Percentiles rank a stretch among this genome's conserved stretches.
Evolutionary conservation across 164 flowering plant species (phyloP).

Genomic region (Umbilicus rupestris): DNA sequence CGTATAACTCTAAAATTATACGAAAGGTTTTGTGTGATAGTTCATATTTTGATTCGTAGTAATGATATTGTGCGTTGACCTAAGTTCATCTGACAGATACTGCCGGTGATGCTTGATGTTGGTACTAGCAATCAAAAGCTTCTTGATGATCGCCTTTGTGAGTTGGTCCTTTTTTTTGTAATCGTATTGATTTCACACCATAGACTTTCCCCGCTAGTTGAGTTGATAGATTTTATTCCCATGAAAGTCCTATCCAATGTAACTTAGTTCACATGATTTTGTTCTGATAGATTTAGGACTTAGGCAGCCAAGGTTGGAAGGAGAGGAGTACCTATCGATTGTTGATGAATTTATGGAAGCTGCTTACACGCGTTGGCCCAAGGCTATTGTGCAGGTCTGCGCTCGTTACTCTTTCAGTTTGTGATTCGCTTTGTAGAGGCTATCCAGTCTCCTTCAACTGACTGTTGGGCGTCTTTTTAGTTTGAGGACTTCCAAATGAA

Average conservation of each 20-base stretch:
- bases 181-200: too few relatives aligned
- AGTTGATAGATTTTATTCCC: neutral
- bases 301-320: conserved; percentile 88
- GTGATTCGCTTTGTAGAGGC: neutral
- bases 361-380: conserved; percentile 85
- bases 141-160: conserved; percentile 83
- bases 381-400: conserved; percentile 86
- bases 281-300: conserved; percentile 76
- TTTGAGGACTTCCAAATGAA: conserved; percentile 99
- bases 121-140: conserved; percentile 89
- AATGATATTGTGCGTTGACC: neutral
- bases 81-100: conserved; percentile 39
- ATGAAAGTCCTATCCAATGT: neutral
- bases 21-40: neutral
- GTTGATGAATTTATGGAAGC: conserved; percentile 99
- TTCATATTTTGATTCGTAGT: neutral
- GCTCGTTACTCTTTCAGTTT: neutral
- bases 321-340: conserved; percentile 79
- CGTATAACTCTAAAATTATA: neutral
- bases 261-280: neutral
- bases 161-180: conserved; percentile 22
- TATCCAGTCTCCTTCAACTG: neutral
- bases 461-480: conserved; percentile 27
- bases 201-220: too few relatives aligned
- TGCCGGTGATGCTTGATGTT: conserved; percentile 96